These are phyloP conservation scores for Apiospora koreana DNA, from an alignment of 2,329 filamentous ascomycete genomes.

Conservation along the genomic window DNA sequence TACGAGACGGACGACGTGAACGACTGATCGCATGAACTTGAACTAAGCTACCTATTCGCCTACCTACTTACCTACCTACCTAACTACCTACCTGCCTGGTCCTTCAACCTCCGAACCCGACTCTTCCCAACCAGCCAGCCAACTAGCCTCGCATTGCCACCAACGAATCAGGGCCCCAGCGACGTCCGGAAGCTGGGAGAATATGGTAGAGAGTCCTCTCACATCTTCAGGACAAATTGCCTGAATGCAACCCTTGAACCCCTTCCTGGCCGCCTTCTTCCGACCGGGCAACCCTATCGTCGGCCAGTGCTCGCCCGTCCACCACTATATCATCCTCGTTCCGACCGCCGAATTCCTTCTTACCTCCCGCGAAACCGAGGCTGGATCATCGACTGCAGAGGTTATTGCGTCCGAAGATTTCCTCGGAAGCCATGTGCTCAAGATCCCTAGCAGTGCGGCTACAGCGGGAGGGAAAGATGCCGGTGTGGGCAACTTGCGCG, in stretches of 20 bases:
- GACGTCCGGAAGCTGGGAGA: background rate
- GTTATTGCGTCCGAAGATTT: slow-evolving; percentile 91
- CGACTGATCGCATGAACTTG: background rate
- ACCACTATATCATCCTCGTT: slow-evolving; percentile 92
- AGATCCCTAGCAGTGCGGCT: slow-evolving; percentile 63
- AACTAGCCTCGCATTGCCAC: background rate
- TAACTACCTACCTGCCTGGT: background rate
- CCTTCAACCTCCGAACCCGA: background rate
- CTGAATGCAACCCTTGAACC: slow-evolving; percentile 97
- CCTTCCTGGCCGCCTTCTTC: slow-evolving; percentile 98
- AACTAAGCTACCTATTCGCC: background rate
- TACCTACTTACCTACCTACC: no score
- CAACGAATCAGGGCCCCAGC: background rate
- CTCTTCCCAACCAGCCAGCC: background rate
- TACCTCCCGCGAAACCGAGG: slow-evolving; percentile 84
- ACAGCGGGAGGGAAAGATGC: slow-evolving; percentile 57
- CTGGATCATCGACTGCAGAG: slow-evolving; percentile 74
- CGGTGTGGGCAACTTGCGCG: slow-evolving; percentile 66
- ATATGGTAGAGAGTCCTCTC: slow-evolving; percentile 7
- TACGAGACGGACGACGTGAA: slow-evolving; percentile 1
- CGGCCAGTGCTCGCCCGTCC: slow-evolving; percentile 85
- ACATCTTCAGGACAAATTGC: slow-evolving; percentile 41
- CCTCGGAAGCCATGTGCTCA: slow-evolving; percentile 92
- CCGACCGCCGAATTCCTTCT: slow-evolving; percentile 91
- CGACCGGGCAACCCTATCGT: slow-evolving; percentile 77